Conservation (phyloP, 345 rosid genomes). For the Draba incana region DNA sequence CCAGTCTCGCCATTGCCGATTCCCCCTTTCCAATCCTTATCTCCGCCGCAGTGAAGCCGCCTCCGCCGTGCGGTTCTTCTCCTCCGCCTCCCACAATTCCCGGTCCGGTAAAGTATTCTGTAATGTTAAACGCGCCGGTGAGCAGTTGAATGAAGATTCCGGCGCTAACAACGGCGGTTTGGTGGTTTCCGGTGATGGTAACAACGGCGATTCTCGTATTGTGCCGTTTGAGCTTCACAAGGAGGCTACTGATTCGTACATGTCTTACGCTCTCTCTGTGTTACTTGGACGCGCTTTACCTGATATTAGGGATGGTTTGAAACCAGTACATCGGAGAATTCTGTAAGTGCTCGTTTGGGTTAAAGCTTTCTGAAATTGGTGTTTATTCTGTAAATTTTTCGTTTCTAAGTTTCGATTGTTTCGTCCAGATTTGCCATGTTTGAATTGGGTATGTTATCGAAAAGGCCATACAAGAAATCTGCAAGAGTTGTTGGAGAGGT, state of each 20-base stretch:
- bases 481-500: constrained; percentile 99
- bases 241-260: constrained; percentile 89
- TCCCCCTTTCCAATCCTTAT: constrained; percentile 33
- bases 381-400: neutral
- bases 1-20: constrained; percentile 36
- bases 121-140: constrained; percentile 41
- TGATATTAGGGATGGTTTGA: constrained; percentile 89
- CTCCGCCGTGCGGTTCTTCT: constrained; percentile 51
- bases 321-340: constrained; percentile 94
- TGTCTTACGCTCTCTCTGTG: constrained; percentile 93
- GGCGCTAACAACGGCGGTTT: constrained; percentile 54
- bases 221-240: constrained; percentile 75
- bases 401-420: constrained; percentile 3
- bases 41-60: constrained; percentile 40
- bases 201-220: constrained; percentile 45
- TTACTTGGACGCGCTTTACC: constrained; percentile 95
- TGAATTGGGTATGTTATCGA: constrained; percentile 88
- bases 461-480: constrained; percentile 92
- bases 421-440: constrained; percentile 85
- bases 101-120: constrained; percentile 27
- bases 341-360: constrained; percentile 52
- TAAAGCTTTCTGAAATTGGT: neutral
- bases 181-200: constrained; percentile 42
- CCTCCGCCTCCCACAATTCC: constrained; percentile 41
- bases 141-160: constrained; percentile 34